Evolutionary conservation across 2,329 filamentous ascomycete genomes (phyloP).

Genomic region (Fusarium verrucosum): DNA sequence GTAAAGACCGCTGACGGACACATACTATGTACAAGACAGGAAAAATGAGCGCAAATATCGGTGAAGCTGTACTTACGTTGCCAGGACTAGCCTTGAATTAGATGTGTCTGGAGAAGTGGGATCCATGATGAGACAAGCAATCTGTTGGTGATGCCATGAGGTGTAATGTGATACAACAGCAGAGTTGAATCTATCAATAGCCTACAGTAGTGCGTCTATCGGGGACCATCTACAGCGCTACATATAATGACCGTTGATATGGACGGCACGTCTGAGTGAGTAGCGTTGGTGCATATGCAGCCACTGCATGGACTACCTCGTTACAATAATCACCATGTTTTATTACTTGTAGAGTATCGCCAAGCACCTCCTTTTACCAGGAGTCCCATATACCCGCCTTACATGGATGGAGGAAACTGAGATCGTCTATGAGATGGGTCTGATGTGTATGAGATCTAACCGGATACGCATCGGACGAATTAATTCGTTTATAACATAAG

Average conservation of each 20-base stretch:
- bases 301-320: slow-evolving; percentile 28
- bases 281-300: slow-evolving; percentile 29
- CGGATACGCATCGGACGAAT: slow-evolving; percentile 19
- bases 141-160: slow-evolving; percentile 32
- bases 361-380: slow-evolving; percentile 43
- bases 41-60: slow-evolving; percentile 24
- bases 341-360: slow-evolving; percentile 23
- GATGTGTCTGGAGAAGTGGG: slow-evolving; percentile 15
- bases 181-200: slow-evolving; percentile 25
- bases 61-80: slow-evolving; percentile 30
- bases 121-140: slow-evolving; percentile 22
- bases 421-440: slow-evolving; percentile 38
- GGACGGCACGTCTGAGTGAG: slow-evolving; percentile 15
- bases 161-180: slow-evolving; percentile 22
- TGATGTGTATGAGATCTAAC: slow-evolving; percentile 20
- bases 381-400: slow-evolving; percentile 36
- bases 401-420: slow-evolving; percentile 37
- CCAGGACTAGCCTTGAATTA: slow-evolving; percentile 12
- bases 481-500: slow-evolving; percentile 12
- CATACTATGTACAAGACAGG: slow-evolving; percentile 26
- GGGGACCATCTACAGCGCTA: neutral
- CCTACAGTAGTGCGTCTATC: neutral
- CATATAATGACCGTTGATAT: slow-evolving; percentile 18
- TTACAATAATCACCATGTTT: slow-evolving; percentile 26
- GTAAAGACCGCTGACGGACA: slow-evolving; percentile 18